These are phyloP conservation scores for Naganishia antarctica DNA, from an alignment of 768 basidiomycete species.

Conservation along the genomic window DNA sequence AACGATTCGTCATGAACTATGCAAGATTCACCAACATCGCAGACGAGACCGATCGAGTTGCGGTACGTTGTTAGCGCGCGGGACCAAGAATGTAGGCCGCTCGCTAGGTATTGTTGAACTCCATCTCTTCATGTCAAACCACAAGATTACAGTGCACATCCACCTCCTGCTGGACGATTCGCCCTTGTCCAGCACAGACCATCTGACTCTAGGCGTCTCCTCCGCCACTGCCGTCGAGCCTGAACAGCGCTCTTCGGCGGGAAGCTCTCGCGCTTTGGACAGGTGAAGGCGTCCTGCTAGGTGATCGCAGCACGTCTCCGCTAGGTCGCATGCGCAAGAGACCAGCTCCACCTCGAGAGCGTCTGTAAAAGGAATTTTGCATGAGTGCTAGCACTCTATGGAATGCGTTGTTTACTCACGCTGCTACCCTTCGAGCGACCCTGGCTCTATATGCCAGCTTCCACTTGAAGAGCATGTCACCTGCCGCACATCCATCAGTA, in stretches of 20 bases:
- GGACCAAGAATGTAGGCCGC: too few species aligned
- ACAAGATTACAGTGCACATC: too few species aligned
- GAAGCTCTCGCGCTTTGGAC: neutral
- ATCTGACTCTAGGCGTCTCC: too few species aligned
- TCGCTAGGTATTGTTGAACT: too few species aligned
- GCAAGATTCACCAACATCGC: too few species aligned
- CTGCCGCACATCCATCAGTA: neutral
- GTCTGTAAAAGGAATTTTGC: neutral
- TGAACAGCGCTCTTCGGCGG: constrained; percentile 7
- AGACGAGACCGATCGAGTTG: too few species aligned
- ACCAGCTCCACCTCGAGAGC: constrained; percentile 12
- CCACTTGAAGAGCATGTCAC: constrained; percentile 22
- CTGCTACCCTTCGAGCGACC: constrained; percentile 25
- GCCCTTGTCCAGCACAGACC: too few species aligned
- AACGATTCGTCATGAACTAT: too few species aligned
- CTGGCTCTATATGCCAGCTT: constrained; percentile 29
- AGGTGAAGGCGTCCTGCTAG: constrained; percentile 16
- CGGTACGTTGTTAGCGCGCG: too few species aligned
- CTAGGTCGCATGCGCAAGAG: constrained; percentile 20
- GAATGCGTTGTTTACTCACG: constrained; percentile 1
- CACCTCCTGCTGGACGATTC: too few species aligned
- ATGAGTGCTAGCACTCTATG: neutral
- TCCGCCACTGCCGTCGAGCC: neutral
- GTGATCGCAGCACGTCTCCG: neutral
- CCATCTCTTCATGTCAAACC: too few species aligned